Base-by-base conservation (phyloP, 2,329 filamentous ascomycete species). In the Colletotrichum cuscutae region DNA sequence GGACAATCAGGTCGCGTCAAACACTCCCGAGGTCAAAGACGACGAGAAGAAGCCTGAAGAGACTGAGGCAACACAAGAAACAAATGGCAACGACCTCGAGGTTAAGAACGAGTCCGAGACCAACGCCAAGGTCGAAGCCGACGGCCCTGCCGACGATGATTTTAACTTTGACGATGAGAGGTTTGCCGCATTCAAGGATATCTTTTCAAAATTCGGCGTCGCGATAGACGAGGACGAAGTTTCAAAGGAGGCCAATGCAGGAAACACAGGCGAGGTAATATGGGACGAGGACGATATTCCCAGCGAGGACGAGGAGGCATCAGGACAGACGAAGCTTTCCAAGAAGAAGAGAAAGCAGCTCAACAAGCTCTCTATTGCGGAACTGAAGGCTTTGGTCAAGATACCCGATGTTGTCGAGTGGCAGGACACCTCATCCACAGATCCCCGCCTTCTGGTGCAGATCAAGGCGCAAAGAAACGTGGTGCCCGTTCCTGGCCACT, bases 371-470 rank as follows among this genome's bases (percentile, higher is more conserved):
- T 97, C 96, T 7, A 94, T 99, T 72, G 97, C 97, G 61, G 95
- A 98, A 83, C 89, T 99, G 75, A 99, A 99, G 84, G 94, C 96
- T 6, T 85, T 98, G 68, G 97, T 98, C 73, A 90, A 89, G 78
- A 96, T 95, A 77, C 97, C 97, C 2, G 97, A 99, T 82, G 91
- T 98, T 11, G 96, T 99, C 6, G 97, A 99, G 79, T 98, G 97
- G 97, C 97, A 97, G 67, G 97, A 99, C 80, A 94, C 94, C 13
- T 97, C 95, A 19, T 95, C 97, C 0, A 91, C 94, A 30, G 95
- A 99, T 80, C 97, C 97, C 15, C 90, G 93, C 68, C 86, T 98
- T 56, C 89, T 99, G 12, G 94, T 98, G 30, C 94, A 97, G 79
- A 95, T 99, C 86, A 99, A 98, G 83, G 93, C 94, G 3, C 94